Conservation (phyloP, 2,329 filamentous ascomycete species). For the Beauveria rudraprayagi region DNA sequence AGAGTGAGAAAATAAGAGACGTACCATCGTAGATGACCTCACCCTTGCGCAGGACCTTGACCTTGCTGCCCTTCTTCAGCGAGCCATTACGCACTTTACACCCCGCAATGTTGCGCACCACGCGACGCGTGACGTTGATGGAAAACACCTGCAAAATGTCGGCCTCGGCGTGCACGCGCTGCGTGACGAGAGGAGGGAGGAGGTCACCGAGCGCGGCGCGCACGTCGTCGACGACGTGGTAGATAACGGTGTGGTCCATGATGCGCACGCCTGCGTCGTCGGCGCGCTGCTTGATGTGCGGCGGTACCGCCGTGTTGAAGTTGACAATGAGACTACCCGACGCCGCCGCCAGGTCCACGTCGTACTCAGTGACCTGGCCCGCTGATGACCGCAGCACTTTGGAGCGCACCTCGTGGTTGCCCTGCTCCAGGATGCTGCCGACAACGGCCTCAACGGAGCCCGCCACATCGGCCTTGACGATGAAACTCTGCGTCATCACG, state of each 20-base stretch:
- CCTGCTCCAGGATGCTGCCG: conserved; percentile 67
- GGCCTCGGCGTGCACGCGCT: conserved; percentile 76
- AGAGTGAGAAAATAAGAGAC: conserved; percentile 21
- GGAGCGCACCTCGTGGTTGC: conserved; percentile 75
- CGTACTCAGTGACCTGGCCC: conserved; percentile 74
- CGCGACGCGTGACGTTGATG: conserved; percentile 67
- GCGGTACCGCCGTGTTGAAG: conserved; percentile 70
- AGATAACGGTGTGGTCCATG: conserved; percentile 80
- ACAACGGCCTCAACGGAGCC: conserved; percentile 89
- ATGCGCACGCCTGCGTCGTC: conserved; percentile 65
- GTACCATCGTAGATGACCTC: conserved; percentile 74
- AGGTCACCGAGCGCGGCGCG: conserved; percentile 59
- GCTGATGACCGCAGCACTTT: conserved; percentile 70
- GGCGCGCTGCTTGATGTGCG: conserved; percentile 61
- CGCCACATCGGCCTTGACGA: conserved; percentile 86
- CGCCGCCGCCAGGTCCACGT: conserved; percentile 77
- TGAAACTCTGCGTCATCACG: conserved; percentile 61
- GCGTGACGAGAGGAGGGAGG: conserved; percentile 57
- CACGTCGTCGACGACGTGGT: conserved; percentile 68
- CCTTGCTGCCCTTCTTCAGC: conserved; percentile 54
- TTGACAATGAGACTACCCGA: conserved; percentile 72
- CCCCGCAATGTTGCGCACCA: conserved; percentile 71
- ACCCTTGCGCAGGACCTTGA: conserved; percentile 63
- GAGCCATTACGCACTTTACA: conserved; percentile 79
- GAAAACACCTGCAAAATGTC: conserved; percentile 77